These are phyloP conservation scores for Xylariales sp. DNA, from an alignment of 2,329 filamentous ascomycete species.

Conservation along the genomic window DNA sequence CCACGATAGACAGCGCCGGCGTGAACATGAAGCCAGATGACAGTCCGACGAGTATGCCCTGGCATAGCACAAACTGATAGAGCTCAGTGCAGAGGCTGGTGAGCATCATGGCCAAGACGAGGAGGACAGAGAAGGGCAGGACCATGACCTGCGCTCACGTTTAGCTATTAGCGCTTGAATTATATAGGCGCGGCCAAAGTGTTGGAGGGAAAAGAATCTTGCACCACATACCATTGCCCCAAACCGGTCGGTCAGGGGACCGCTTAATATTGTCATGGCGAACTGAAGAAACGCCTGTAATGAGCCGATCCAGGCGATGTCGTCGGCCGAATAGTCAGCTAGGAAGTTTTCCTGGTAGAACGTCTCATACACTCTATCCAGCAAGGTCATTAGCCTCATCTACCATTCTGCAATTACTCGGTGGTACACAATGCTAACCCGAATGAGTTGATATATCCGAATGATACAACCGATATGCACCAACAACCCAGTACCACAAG, in stretches of 20 bases:
- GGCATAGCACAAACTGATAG: conserved; percentile 17
- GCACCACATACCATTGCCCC: conserved; percentile 24
- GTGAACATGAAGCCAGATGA: conserved; percentile 18
- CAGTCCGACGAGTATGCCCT: conserved; percentile 43
- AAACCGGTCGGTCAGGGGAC: conserved; percentile 28
- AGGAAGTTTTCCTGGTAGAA: conserved; percentile 34
- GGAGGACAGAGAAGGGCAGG: conserved; percentile 23
- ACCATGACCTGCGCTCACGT: too few relatives aligned
- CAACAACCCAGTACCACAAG: conserved; percentile 3
- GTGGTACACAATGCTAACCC: neutral
- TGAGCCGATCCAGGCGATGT: conserved; percentile 38
- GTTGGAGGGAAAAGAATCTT: too few relatives aligned
- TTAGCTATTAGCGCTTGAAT: too few relatives aligned
- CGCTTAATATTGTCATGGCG: conserved; percentile 25
- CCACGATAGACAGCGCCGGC: conserved; percentile 25
- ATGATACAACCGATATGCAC: neutral
- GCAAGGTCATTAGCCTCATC: neutral
- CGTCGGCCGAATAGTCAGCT: conserved; percentile 29
- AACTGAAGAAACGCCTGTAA: conserved; percentile 30
- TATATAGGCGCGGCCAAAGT: too few relatives aligned
- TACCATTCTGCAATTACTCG: too few relatives aligned
- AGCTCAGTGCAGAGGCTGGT: conserved; percentile 22
- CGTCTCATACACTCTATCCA: conserved; percentile 31
- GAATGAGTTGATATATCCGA: conserved; percentile 4
- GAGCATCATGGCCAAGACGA: conserved; percentile 34